A percentile compares a stretch with the other conserved stretches of the same genome.
phyloP scores from a whole-genome alignment of 805 yeast species.

The Vanderwaltozyma yarrowii region DNA sequence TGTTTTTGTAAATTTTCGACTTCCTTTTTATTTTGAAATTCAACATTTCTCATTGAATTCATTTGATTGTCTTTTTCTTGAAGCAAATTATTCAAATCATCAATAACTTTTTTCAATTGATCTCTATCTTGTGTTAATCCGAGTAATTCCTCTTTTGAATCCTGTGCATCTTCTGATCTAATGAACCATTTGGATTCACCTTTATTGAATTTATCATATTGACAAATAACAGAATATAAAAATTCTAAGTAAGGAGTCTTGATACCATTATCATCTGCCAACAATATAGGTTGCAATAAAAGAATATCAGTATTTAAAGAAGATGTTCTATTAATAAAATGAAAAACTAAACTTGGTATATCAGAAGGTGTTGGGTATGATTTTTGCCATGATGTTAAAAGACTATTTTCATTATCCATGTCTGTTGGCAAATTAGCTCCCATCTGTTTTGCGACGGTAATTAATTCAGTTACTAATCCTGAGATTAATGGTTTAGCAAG shows the following conservation, averaged over 20 bases:
- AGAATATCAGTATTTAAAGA: conserved; percentile 60
- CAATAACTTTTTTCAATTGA: conserved; percentile 7
- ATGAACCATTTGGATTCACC: conserved; percentile 28
- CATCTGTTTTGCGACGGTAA: conserved; percentile 66
- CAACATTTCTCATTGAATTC: conserved; percentile 2
- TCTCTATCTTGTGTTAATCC: conserved; percentile 6
- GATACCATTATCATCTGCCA: conserved; percentile 81
- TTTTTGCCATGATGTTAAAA: conserved; percentile 44
- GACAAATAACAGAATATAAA: conserved; percentile 67
- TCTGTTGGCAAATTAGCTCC: conserved; percentile 54
- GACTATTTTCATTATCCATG: conserved; percentile 53
- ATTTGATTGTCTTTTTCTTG: conserved; percentile 11
- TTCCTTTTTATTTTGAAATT: conserved; percentile 4
- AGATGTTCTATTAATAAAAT: conserved; percentile 46
- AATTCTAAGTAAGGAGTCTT: conserved; percentile 88
- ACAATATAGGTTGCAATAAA: conserved; percentile 72
- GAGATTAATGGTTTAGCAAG: conserved; percentile 77
- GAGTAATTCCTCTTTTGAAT: neutral
- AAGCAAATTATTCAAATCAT: conserved; percentile 9
- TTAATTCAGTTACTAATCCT: conserved; percentile 68
- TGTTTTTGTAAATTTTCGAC: conserved; percentile 3
- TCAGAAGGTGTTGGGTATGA: conserved; percentile 34
- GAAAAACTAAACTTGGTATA: conserved; percentile 57
- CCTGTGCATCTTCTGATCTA: conserved; percentile 8
- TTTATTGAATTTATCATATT: conserved; percentile 41